Base-by-base conservation (phyloP, 2,329 filamentous ascomycete species). In the Cryoendolithus antarcticus region DNA sequence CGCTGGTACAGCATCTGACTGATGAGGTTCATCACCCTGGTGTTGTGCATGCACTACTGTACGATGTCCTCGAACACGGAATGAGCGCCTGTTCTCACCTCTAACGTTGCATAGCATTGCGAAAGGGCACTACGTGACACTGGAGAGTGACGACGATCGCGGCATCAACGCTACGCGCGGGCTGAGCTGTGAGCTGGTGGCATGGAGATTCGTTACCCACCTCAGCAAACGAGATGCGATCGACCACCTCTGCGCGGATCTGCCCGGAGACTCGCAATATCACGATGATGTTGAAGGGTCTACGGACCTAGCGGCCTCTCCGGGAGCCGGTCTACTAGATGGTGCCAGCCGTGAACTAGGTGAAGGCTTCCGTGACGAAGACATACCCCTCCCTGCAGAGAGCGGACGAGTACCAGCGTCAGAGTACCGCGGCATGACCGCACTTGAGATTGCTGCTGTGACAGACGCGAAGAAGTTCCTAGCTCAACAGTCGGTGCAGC, bases 401-500 rank as follows among this genome's bases (percentile, higher is more conserved):
- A 27, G 24, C 7, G 24, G 51, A 52, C 12, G 49, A 54, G 19
- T 34, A 44, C 21, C 45, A 40, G 21, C 38, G 40, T 27, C 24
- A 35, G 37, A 46, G 11, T 93, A 93, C 56, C 76, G 77, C 29
- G 78, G 80, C 11, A 69, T 94, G 35, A 94, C 91, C 57, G 86
- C 85, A 2, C 69, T 96, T 10, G 86, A 93, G 56, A 88, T 93
- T 52, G 86, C 85, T 19, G 79, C 81, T 34, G 77, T 93, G 12
- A 80, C 80, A 9, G 73, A 83, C 42, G 83, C 84, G 24, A 93
- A 93, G 63, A 82, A 82, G 34, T 93, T 93, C 49, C 70, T 93
- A 29, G 80, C 80, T 53, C 85, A 93, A 58, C 72, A 73, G 43
- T 74, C 83, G 2, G 81, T 93, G 8, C 86, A 93, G 56, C 82